Percentiles rank a stretch among this genome's conserved stretches.
Evolutionary conservation across 108 stramenopile species (phyloP).

Genomic region (Nitzschia sp.): DNA sequence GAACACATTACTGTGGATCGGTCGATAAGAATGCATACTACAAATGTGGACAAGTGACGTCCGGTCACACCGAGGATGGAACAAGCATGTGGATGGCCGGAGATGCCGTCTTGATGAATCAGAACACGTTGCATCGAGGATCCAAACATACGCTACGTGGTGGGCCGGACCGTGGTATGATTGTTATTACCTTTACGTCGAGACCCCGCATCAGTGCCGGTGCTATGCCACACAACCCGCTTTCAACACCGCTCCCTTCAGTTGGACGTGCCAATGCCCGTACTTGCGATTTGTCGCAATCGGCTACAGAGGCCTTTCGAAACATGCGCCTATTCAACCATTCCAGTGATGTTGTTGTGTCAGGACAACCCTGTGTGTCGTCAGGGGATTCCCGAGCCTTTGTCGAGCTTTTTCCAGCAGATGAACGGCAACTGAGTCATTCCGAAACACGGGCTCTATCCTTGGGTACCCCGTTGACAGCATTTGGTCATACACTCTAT

Average conservation of each 20-base stretch:
- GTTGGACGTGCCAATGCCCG: not conserved
- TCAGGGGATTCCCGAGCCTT: conserved; percentile 8
- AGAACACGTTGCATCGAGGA: conserved; percentile 53
- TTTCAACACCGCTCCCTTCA: not conserved
- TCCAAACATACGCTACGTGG: conserved; percentile 42
- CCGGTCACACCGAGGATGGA: conserved; percentile 18
- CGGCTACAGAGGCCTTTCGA: not conserved
- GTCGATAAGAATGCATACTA: conserved; percentile 3
- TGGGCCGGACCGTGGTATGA: conserved; percentile 44
- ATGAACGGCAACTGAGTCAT: not conserved
- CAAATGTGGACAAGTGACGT: conserved; percentile 19
- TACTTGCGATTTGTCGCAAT: not conserved
- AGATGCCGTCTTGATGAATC: conserved; percentile 54
- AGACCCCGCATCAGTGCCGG: conserved; percentile 30
- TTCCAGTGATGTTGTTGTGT: not conserved
- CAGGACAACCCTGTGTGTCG: not conserved
- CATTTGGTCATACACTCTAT: conserved; percentile 29
- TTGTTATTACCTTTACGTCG: conserved; percentile 61
- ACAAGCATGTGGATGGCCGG: conserved; percentile 34
- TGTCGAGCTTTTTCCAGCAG: conserved; percentile 1
- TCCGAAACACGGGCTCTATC: not conserved
- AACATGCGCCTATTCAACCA: not conserved
- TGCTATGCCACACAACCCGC: not conserved
- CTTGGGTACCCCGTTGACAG: conserved; percentile 17
- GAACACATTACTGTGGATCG: conserved; percentile 45